Conservation (phyloP, 2,329 filamentous ascomycete genomes). For the Fusarium brevicatenulatum region DNA sequence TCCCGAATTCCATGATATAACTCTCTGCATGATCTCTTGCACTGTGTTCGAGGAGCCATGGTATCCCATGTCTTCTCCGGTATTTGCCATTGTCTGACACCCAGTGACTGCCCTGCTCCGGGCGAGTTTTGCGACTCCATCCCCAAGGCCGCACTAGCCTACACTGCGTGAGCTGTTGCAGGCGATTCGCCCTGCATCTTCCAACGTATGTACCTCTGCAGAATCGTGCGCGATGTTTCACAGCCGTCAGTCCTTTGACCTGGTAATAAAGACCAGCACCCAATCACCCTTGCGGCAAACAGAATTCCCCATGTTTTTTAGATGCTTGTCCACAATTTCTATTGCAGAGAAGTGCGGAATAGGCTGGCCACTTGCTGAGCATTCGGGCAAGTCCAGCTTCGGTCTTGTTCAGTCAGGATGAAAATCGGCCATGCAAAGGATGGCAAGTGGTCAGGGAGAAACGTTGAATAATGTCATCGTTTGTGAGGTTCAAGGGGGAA, state of each 20-base stretch:
- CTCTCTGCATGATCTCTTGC: not conserved
- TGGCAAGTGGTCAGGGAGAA: not conserved
- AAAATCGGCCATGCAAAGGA: not conserved
- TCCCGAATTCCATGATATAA: not conserved
- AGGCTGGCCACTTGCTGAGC: conserved; percentile 59
- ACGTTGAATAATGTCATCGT: not conserved
- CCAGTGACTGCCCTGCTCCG: conserved; percentile 66
- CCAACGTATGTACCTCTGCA: conserved; percentile 60
- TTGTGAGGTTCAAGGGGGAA: not conserved
- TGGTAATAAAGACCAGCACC: conserved; percentile 68
- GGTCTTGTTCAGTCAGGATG: not conserved
- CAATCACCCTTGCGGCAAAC: conserved; percentile 66
- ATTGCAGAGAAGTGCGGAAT: conserved; percentile 49
- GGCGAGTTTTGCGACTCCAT: conserved; percentile 44
- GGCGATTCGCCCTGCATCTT: conserved; percentile 52
- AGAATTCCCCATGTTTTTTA: conserved; percentile 64
- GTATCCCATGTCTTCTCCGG: conserved; percentile 72
- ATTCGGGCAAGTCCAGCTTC: conserved; percentile 50
- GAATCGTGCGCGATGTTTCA: conserved; percentile 64
- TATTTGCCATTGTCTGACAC: conserved; percentile 72
- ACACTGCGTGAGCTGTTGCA: conserved; percentile 60
- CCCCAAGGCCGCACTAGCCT: conserved; percentile 62
- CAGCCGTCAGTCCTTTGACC: conserved; percentile 64
- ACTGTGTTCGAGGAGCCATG: conserved; percentile 68
- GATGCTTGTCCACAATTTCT: conserved; percentile 28